A percentile compares a stretch with the other conserved stretches of the same genome.
phyloP scores from a whole-genome alignment of 352 stramenopile species.

The Phytophthora chlamydospora region DNA sequence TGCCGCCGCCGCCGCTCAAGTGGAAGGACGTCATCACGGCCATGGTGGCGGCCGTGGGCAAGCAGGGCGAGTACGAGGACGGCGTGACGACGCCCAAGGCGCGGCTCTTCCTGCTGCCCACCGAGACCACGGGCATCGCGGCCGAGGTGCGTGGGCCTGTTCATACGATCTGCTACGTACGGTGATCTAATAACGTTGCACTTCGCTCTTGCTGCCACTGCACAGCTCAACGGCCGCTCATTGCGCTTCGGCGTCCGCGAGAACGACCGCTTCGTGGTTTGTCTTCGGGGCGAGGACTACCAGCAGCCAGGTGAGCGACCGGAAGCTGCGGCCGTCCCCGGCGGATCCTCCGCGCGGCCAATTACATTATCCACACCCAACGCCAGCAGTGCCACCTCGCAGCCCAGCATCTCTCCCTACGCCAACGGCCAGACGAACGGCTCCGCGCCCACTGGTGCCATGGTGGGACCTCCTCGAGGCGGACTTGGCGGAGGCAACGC shows the following conservation, averaged over 20 bases:
- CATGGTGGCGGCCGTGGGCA: constrained; percentile 67
- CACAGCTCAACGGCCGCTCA: constrained; percentile 69
- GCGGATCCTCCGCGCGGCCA: constrained; percentile 15
- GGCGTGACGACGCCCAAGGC: constrained; percentile 45
- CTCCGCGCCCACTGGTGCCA: constrained; percentile 19
- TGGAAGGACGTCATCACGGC: constrained; percentile 65
- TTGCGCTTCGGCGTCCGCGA: constrained; percentile 78
- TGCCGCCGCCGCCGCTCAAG: constrained; percentile 69
- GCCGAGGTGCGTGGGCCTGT: constrained; percentile 49
- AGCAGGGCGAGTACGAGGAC: constrained; percentile 54
- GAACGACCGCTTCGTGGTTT: constrained; percentile 81
- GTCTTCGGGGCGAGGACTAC: constrained; percentile 75
- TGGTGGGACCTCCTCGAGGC: constrained; percentile 26
- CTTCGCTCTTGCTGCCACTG: neutral
- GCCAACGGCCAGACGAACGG: constrained; percentile 23
- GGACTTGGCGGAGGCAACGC: constrained; percentile 14
- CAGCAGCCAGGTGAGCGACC: constrained; percentile 41
- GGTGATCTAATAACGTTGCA: constrained; percentile 26
- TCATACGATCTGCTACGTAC: neutral
- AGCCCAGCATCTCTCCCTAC: constrained; percentile 35
- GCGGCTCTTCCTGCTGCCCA: constrained; percentile 69
- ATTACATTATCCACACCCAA: constrained; percentile 34
- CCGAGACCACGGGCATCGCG: constrained; percentile 59
- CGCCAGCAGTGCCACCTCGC: constrained; percentile 11
- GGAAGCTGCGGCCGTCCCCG: neutral